Base-by-base conservation (phyloP, 768 basidiomycete species). In the Pleurotus eryngii region DNA sequence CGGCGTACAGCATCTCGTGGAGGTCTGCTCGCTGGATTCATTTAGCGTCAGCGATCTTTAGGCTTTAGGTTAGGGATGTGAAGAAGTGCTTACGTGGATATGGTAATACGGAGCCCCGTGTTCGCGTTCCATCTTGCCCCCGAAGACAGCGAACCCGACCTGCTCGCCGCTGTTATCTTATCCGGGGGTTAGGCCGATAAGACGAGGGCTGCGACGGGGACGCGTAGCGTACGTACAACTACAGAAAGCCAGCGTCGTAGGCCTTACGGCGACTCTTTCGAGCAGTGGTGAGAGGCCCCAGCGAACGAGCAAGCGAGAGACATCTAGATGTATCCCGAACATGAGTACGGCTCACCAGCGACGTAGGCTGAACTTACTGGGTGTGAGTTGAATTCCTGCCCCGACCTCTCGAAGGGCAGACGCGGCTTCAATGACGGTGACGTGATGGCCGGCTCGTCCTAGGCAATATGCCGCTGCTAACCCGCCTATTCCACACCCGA, bases 111-210 rank as follows among this genome's bases (percentile, higher is more conserved):
- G 72, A 3, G 66, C 64, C 15, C 67, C 67, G 40, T 71, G 59
- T 14, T 67, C 65, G 12, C 57, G 63, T 39, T 68, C 66, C 17
- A 70, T 42, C 1, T 60, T 59, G 2, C 66, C 61, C 4, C 69
- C 68, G 54, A 64, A 63, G 24, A 54, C 42, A 4, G 63, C 67
- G 65, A 18, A 14, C 55, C 69, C 37, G 42, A 80, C 81, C 72
- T 85, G 83, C 59, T 86, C 85, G 20, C 87, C 87, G 50, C 71
- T 75, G 0, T 79, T 75, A 4, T 67, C 71, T 57, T 87, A 69
- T 70, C 17, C 61, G 56, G 8, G 61, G 47, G 59, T 68, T 70
- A 72, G 17, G 30, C 8, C 26, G 20, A 22, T 35, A 54, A 39
- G 49, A 35, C 26, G 38, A 3, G n/a, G 18, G 50, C n/a, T 12